These are phyloP conservation scores for Calycina herbarum DNA, from an alignment of 2,329 filamentous ascomycete species.

Conservation along the genomic window DNA sequence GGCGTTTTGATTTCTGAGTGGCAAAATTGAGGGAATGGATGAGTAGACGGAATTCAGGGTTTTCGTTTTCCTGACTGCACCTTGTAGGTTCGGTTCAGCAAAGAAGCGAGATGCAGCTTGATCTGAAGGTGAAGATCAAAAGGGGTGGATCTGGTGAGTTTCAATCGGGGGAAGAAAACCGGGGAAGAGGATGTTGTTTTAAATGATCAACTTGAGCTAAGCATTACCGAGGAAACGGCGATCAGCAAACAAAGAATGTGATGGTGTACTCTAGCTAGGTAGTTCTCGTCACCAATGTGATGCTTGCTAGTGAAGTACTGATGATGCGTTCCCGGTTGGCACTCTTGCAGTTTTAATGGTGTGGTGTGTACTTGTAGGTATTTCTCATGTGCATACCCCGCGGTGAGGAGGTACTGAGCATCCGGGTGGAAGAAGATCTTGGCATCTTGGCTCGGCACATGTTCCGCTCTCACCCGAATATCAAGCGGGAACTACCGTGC, in stretches of 20 bases:
- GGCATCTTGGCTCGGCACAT: not conserved
- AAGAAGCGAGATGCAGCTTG: not conserved
- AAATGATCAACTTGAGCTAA: not conserved
- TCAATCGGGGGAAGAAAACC: too few relatives aligned
- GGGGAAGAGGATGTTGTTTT: not conserved
- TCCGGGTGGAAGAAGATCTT: not conserved
- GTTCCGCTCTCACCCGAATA: constrained; percentile 1
- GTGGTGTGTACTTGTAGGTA: too few relatives aligned
- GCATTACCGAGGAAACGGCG: too few relatives aligned
- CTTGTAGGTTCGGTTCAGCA: not conserved
- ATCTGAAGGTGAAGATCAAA: not conserved
- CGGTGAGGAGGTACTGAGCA: not conserved
- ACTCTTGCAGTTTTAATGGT: too few relatives aligned
- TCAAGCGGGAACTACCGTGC: too few relatives aligned
- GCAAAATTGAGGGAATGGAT: not conserved
- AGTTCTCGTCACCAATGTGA: too few relatives aligned
- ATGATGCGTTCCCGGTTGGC: too few relatives aligned
- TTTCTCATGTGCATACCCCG: too few relatives aligned
- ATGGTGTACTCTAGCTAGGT: too few relatives aligned
- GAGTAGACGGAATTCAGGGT: not conserved
- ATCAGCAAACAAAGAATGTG: too few relatives aligned
- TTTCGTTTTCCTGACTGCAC: not conserved
- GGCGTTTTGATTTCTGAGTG: not conserved
- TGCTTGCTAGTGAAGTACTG: too few relatives aligned
- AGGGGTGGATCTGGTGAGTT: too few relatives aligned